These are phyloP conservation scores for Hymenoscyphus albidus DNA, from an alignment of 2,329 filamentous ascomycete species.

Conservation along the genomic window DNA sequence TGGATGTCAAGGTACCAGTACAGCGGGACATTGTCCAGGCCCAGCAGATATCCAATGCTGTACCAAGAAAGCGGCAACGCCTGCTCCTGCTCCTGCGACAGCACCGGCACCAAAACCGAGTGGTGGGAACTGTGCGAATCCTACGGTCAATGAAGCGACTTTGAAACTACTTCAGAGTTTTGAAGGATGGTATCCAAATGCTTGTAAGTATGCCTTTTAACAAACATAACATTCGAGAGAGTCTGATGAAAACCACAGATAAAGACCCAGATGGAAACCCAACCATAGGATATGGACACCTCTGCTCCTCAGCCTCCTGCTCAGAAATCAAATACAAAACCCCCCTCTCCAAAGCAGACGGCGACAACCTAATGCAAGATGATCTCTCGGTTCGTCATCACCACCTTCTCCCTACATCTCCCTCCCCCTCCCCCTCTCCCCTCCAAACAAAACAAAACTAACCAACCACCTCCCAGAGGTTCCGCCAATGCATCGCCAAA, in stretches of 20 bases:
- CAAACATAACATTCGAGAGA: neutral
- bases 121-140: neutral
- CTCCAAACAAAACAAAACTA: neutral
- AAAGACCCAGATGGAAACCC: constrained; percentile 44
- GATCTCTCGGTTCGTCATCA: constrained; percentile 37
- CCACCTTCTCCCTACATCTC: neutral
- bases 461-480: constrained; percentile 18
- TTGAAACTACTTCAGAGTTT: constrained; percentile 9
- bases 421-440: neutral
- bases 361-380: constrained; percentile 39
- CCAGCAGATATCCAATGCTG: constrained; percentile 24
- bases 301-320: constrained; percentile 42
- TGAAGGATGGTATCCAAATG: constrained; percentile 10
- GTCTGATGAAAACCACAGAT: neutral
- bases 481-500: constrained; percentile 40
- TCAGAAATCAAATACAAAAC: constrained; percentile 44
- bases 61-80: neutral
- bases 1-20: neutral
- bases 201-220: constrained; percentile 1
- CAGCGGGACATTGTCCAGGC: constrained; percentile 20
- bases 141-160: constrained; percentile 5
- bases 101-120: neutral
- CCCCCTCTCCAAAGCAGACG: constrained; percentile 42
- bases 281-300: constrained; percentile 49
- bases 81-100: neutral